Base-by-base conservation (phyloP, 2,329 filamentous ascomycete species). In the Alternaria sp. region DNA sequence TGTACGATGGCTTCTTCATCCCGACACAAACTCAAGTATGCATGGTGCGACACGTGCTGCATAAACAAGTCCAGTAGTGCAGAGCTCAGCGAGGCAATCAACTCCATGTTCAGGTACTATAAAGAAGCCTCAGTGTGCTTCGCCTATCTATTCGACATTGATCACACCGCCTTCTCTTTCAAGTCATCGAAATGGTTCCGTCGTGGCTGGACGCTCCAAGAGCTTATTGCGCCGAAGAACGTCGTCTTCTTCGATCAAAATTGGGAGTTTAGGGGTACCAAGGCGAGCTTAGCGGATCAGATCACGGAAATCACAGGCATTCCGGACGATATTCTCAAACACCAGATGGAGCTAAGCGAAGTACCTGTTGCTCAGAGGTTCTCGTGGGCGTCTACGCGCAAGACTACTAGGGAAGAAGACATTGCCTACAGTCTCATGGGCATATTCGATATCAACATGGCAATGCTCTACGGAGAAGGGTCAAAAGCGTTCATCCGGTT, bases 331-430 rank as follows among this genome's bases (percentile, higher is more conserved):
- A 59, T 60, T 12, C 59, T 69, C 9, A 40, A 50, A 11, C 47
- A 60, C 10, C 46, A 23, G 6, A 12, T 54, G 15, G 45, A 52
- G n/a, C 25, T 67, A 25, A 15, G 43, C 23, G 47, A 65, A 10
- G 45, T 69, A 17, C 68, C 51, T 17, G 59, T 71, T 32, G 61
- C 62, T 5, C 57, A 60, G 25, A 54, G 64, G 10, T 57, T 72
- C 19, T 66, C 61, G 7, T 75, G 73, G 73, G 65, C 68, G 12
- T 59, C 59, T 25, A 43, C 21, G 3, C 70, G 73, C 25, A 32
- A 67, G 17, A 74, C 72, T 0, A 72, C 60, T 19, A 46, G 62
- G 8, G 59, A 64, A 30, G 70, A 73, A 44, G 70, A 73, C 32
- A 21, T 30, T 10, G 69, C 66, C 6, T 71, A 71, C 23, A 68